Conservation (phyloP, 352 stramenopile genomes). For the Phytophthora pluvialis region DNA sequence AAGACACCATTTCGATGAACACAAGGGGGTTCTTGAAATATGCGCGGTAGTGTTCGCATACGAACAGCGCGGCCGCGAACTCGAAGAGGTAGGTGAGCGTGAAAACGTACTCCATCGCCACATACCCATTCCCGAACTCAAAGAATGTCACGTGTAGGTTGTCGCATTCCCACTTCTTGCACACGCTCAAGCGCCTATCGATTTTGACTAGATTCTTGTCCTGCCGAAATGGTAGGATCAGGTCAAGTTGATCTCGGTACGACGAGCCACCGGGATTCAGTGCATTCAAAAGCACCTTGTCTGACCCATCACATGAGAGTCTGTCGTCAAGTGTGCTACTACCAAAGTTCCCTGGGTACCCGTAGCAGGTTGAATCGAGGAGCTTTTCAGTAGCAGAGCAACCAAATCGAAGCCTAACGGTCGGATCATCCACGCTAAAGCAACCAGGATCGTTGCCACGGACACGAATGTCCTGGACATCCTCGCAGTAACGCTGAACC, state of each 20-base stretch:
- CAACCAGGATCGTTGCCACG: slow-evolving; percentile 63
- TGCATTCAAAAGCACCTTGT: slow-evolving; percentile 23
- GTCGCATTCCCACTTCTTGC: slow-evolving; percentile 82
- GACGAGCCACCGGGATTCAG: slow-evolving; percentile 9
- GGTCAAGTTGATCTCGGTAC: slow-evolving; percentile 37
- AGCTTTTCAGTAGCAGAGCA: slow-evolving; percentile 52
- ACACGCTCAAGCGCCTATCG: slow-evolving; percentile 57
- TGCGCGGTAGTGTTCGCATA: slow-evolving; percentile 43
- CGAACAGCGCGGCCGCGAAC: slow-evolving; percentile 45
- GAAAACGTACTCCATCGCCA: slow-evolving; percentile 71
- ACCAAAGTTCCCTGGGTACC: slow-evolving; percentile 62
- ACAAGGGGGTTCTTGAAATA: slow-evolving; percentile 78
- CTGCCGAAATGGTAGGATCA: slow-evolving; percentile 59
- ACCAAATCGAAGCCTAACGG: slow-evolving; percentile 48
- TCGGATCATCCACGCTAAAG: slow-evolving; percentile 52
- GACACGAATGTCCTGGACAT: slow-evolving; percentile 23
- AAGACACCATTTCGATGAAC: slow-evolving; percentile 69
- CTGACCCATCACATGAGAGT: slow-evolving; percentile 52
- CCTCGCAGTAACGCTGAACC: slow-evolving; percentile 60
- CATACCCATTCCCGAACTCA: slow-evolving; percentile 63
- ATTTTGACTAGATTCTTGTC: slow-evolving; percentile 45
- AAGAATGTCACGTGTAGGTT: slow-evolving; percentile 77
- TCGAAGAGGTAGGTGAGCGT: slow-evolving; percentile 71
- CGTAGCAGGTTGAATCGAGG: slow-evolving; percentile 56
- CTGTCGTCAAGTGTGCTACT: slow-evolving; percentile 30